A percentile compares a stretch with the other conserved stretches of the same genome.
Conservation (phyloP, 768 basidiomycete genomes). For the Suillus sp. region DNA sequence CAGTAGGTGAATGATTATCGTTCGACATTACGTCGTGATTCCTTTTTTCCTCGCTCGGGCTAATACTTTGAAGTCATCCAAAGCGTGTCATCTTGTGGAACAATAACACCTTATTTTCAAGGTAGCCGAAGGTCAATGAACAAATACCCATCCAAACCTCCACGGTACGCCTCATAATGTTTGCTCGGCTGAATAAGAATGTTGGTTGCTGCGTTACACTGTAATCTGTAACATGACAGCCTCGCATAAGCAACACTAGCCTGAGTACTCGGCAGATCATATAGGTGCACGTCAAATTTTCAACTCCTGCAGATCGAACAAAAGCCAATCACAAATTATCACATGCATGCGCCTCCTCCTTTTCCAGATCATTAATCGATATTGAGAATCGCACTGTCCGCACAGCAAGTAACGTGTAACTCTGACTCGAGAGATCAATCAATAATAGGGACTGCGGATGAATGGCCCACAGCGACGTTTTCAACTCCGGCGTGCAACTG, state of each 20-base stretch:
- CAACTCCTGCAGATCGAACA: background rate
- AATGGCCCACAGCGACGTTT: background rate
- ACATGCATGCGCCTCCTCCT: background rate
- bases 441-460: background rate
- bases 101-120: too few relatives aligned
- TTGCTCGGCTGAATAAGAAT: background rate
- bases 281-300: background rate
- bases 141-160: background rate
- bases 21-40: background rate
- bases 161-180: background rate
- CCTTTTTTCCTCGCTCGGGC: background rate
- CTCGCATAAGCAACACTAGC: background rate
- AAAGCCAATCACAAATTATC: background rate
- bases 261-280: too few relatives aligned
- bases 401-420: constrained; percentile 1
- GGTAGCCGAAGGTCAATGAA: background rate
- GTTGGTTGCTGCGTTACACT: background rate
- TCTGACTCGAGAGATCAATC: too few relatives aligned
- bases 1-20: background rate
- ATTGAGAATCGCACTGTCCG: background rate
- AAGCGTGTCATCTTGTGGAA: too few relatives aligned
- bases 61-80: background rate
- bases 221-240: background rate
- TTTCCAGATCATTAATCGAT: background rate
- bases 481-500: background rate